These are phyloP conservation scores for Hypseocharis bilobata DNA, from an alignment of 441 rosid species.

Conservation along the genomic window DNA sequence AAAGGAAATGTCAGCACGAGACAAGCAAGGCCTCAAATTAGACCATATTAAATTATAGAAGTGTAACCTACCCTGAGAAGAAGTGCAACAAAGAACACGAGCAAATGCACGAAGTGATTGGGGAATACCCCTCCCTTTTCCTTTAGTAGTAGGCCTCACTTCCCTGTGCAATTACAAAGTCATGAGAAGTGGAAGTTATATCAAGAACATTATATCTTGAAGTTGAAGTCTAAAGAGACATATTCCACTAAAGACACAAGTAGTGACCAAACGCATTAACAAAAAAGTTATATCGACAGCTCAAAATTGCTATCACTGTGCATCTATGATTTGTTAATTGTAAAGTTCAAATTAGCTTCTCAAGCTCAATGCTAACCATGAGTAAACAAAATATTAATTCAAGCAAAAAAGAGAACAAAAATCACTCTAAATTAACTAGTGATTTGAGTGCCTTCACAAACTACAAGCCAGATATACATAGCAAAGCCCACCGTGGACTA, in stretches of 20 bases:
- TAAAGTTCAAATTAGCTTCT: not conserved
- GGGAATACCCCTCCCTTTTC: conserved; percentile 74
- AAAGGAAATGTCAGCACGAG: conserved; percentile 6
- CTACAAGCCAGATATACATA: not conserved
- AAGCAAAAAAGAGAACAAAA: not conserved
- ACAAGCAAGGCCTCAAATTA: conserved; percentile 1
- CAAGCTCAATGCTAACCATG: not conserved
- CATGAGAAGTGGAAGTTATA: conserved; percentile 20
- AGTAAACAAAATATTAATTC: not conserved
- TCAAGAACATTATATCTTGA: not conserved
- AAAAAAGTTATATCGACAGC: not conserved
- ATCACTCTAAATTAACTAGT: not conserved
- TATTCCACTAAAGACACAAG: no score
- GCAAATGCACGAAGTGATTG: conserved; percentile 76
- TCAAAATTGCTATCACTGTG: not conserved
- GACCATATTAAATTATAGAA: conserved; percentile 12
- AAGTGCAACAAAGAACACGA: conserved; percentile 53
- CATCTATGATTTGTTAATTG: no score
- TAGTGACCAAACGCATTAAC: not conserved
- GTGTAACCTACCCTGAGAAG: conserved; percentile 40
- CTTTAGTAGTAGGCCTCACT: conserved; percentile 48
- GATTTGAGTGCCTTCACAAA: not conserved
- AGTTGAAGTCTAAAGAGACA: no score
- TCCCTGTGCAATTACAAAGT: conserved; percentile 36
- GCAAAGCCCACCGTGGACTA: not conserved